Base-by-base conservation (phyloP, 768 basidiomycete genomes). In the Phaeotremella fagi region DNA sequence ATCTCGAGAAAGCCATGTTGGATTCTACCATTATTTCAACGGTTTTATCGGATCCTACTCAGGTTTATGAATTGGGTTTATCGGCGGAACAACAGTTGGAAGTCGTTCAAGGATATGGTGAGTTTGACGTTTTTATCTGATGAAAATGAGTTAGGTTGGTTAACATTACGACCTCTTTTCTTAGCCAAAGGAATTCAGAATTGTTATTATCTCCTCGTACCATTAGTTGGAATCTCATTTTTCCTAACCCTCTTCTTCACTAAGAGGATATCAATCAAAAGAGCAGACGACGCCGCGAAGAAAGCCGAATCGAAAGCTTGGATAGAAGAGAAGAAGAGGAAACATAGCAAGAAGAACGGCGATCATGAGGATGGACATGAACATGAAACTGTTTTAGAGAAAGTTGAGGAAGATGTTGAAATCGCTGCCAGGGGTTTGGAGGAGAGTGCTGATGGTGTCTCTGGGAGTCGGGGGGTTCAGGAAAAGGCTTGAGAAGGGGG, bases 201-300 rank as follows among this genome's bases (percentile, higher is more conserved):
- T 3, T 75, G 86, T 2, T 87, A 86, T 72, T 77, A 83, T 33
- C 75, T 86, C 53, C 81, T 85, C 55, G 81, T 82, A 1, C 76
- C 77, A 1, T 68, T 85, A 27, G 79, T 82, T 4, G 80, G 78
- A 1, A 50, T 81, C 1, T 83, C 82, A 3, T 79, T 80, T n/a
- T 62, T 83, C 25, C 73, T 81, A 16, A 80, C 81, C 52, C 65
- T 84, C 12, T 56, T 81, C 42, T 80, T 86, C 78, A 83, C 85
- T 61, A 80, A 80, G 53, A 81, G 83, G 57, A 79, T 81, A 51
- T 80, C 84, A 25, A 73, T 87, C 31, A 80, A 78, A 28, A 73
- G 83, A 31, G 79, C 69, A 1, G 85, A 85, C 63, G 83, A 84
- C 28, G 79, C 78, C 16, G 64, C 72, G 50, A 72, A 82, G 48